Conservation (phyloP, 257 asterid genomes). For the Cordia subcordata region DNA sequence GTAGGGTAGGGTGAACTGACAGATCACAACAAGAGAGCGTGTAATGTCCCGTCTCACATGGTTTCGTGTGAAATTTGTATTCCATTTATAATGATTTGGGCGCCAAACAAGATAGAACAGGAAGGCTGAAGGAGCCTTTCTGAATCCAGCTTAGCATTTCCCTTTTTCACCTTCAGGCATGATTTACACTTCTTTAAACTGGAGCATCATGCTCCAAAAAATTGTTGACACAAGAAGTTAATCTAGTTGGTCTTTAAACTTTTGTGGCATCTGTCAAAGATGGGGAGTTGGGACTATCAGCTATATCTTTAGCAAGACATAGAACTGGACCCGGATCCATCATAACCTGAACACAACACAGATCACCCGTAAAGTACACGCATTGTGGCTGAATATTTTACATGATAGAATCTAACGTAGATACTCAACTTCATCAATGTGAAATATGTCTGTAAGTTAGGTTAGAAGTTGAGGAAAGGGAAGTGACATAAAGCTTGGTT, state of each 20-base stretch:
- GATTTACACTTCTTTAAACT: not conserved
- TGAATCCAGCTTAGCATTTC: too few relatives aligned
- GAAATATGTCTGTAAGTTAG: too few relatives aligned
- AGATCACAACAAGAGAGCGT: too few relatives aligned
- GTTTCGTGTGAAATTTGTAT: too few relatives aligned
- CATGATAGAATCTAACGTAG: too few relatives aligned
- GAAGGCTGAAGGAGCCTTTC: not conserved
- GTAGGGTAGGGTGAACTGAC: too few relatives aligned
- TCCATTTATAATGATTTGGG: too few relatives aligned
- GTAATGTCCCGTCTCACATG: too few relatives aligned
- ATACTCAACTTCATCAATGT: too few relatives aligned
- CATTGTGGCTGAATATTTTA: not conserved
- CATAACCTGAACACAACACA: slow-evolving; percentile 49
- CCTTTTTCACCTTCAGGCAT: too few relatives aligned
- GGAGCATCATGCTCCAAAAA: slow-evolving; percentile 7
- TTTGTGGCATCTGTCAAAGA: slow-evolving; percentile 42
- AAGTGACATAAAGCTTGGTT: not conserved
- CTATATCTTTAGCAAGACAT: slow-evolving; percentile 68
- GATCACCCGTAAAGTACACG: slow-evolving; percentile 12
- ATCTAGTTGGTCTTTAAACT: slow-evolving; percentile 24
- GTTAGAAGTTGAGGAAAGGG: not conserved
- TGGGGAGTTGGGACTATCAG: slow-evolving; percentile 56
- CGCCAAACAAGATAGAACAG: slow-evolving; percentile 22
- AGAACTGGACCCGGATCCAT: slow-evolving; percentile 77
- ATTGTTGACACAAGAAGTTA: slow-evolving; percentile 1